phyloP scores from a whole-genome alignment of 148 eudicot species.

The Rhododendron griersonianum region DNA sequence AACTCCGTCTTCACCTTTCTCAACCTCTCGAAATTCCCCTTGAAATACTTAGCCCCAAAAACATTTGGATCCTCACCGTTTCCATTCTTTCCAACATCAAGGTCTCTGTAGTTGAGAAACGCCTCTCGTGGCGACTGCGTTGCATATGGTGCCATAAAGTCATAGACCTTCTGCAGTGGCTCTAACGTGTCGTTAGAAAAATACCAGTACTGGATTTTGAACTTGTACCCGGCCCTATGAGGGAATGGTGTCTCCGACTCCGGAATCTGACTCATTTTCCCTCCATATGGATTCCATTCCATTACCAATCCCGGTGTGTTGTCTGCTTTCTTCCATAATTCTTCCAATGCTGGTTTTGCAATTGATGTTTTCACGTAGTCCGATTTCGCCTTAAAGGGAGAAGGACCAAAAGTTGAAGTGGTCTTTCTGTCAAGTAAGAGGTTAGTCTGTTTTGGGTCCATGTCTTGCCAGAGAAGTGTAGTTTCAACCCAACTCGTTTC shows the following conservation, averaged over 20 bases:
- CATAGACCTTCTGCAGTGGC: not conserved
- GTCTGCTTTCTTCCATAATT: not conserved
- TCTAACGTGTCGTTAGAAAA: not conserved
- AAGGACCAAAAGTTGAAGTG: not conserved
- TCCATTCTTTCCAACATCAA: conserved; percentile 1
- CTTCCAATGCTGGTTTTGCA: not conserved
- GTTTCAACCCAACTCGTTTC: not conserved
- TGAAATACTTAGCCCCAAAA: conserved; percentile 15
- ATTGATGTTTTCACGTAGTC: not conserved
- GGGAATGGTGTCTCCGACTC: conserved; percentile 1
- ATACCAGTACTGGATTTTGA: not conserved
- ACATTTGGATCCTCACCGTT: conserved; percentile 2
- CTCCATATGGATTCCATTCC: not conserved
- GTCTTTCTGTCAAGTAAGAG: no score
- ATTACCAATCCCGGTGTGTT: not conserved
- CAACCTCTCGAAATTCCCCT: conserved; percentile 13
- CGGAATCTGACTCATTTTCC: not conserved
- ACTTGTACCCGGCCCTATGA: not conserved
- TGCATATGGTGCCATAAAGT: not conserved
- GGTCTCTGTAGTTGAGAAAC: conserved; percentile 8
- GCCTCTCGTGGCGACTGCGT: not conserved
- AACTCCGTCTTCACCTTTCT: conserved; percentile 6
- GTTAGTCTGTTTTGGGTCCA: no score
- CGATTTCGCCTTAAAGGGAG: not conserved
- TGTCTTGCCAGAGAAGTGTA: not conserved